Evolutionary conservation across 2,329 filamentous ascomycete species (phyloP), one percentile per base, ranked within the genome.

Genomic region (Biscogniauxia mediterranea): DNA sequence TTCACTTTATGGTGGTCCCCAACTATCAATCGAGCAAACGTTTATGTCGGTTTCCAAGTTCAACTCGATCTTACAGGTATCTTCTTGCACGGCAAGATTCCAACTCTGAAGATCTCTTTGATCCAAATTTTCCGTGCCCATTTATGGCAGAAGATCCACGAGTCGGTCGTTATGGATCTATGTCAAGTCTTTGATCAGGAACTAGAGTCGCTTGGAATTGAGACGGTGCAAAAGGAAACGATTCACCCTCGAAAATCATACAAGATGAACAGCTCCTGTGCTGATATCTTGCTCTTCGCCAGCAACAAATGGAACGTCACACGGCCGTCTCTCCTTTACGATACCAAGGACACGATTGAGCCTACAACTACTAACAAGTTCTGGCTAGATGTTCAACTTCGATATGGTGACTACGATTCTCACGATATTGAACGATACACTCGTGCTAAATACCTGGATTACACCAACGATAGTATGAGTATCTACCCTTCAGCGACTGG

Each of bases 191-290:
- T 99, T 69, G 95, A 99, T 68, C 94, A 98, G 73, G 95, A 99
- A 75, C 81, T 99, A 52, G 95, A 99, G 76, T 93, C 95, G 32
- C 82, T 99, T 3, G 93, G 93, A 42, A 97, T 99, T 61, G 95
- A 99, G 77, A 96, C 93, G 1, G 95, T 98, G 4, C 95, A 99
- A 75, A 99, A 99, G 78, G 95, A 99, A 80, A 98, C 95, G 0
- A 99, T 99, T 62, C 95, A 99, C 81, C 95, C 95, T 57, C 87
- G 95, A 86, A 99, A 99, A 79, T 97, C 93, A 4, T 99, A 99
- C 86, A 99, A 99, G 86, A 99, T 99, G 95, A 99, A 99, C 83
- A 97, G 93, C 71, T 98, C 94, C 61, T 98, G 95, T 72, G 95
- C 96, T 4, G 95, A 99, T 76, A 97, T 99, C 65, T 83, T 98